Evolutionary conservation across 2,329 filamentous ascomycete species (phyloP).

Genomic region (Metarhizium rileyi): DNA sequence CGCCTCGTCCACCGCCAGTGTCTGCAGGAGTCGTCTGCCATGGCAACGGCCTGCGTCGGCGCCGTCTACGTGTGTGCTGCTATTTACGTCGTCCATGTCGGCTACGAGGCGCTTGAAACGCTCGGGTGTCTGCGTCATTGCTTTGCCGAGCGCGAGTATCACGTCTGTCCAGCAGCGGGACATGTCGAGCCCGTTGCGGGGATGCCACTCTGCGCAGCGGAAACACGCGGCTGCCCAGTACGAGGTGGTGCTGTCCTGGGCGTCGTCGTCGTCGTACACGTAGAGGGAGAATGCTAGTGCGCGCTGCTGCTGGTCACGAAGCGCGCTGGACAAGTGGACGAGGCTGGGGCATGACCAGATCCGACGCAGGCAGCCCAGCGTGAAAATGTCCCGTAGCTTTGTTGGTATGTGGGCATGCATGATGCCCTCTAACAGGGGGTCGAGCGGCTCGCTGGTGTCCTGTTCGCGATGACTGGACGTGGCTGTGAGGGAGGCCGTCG

Average conservation of each 20-base stretch:
- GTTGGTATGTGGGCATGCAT: not conserved
- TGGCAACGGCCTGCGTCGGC: not conserved
- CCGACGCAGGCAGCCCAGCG: not conserved
- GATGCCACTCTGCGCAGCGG: not conserved
- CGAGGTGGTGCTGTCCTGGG: not conserved
- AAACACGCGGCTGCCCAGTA: not conserved
- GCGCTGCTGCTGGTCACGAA: not conserved
- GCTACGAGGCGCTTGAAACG: not conserved
- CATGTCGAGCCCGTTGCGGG: not conserved
- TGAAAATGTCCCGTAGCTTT: not conserved
- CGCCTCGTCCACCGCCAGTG: not conserved
- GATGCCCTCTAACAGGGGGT: conserved; percentile 1
- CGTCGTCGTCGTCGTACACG: conserved; percentile 4
- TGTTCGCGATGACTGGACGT: not conserved
- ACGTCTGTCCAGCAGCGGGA: not conserved
- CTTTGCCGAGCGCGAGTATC: not conserved
- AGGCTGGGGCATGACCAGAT: not conserved
- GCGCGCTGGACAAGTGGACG: not conserved
- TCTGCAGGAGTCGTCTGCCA: not conserved
- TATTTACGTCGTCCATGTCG: not conserved
- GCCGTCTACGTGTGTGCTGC: not conserved
- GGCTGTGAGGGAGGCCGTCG: not conserved
- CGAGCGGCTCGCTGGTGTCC: not conserved
- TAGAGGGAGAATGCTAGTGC: not conserved
- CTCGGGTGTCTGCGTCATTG: not conserved